These are phyloP conservation scores for Colletotrichum horii DNA, from an alignment of 2,329 filamentous ascomycete genomes.

Conservation along the genomic window DNA sequence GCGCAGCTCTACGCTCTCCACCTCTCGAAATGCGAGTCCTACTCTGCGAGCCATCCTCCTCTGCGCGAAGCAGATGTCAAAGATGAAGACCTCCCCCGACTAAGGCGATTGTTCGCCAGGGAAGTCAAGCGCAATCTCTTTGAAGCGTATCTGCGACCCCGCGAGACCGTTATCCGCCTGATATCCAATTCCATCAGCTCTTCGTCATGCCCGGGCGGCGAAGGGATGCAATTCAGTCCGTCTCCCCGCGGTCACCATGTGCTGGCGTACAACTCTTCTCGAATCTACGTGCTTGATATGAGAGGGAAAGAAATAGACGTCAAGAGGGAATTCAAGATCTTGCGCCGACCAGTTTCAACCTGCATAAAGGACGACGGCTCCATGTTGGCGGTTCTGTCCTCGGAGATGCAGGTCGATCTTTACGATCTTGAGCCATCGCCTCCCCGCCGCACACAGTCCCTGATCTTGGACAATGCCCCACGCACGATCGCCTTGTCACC, in stretches of 20 bases:
- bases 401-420: slow-evolving; percentile 84
- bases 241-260: slow-evolving; percentile 78
- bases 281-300: slow-evolving; percentile 80
- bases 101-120: slow-evolving; percentile 70
- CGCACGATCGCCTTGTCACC: slow-evolving; percentile 82
- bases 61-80: slow-evolving; percentile 38
- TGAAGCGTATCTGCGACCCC: slow-evolving; percentile 75
- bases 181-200: slow-evolving; percentile 86
- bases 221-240: slow-evolving; percentile 84
- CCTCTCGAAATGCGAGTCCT: slow-evolving; percentile 65
- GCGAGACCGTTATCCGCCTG: slow-evolving; percentile 75
- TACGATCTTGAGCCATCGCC: slow-evolving; percentile 72
- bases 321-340: slow-evolving; percentile 79
- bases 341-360: slow-evolving; percentile 75
- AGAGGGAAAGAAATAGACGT: slow-evolving; percentile 65
- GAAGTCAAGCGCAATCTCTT: slow-evolving; percentile 81
- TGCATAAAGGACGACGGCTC: slow-evolving; percentile 81
- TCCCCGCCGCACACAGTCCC: slow-evolving; percentile 73
- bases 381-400: slow-evolving; percentile 79
- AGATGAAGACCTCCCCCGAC: slow-evolving; percentile 57
- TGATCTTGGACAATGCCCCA: slow-evolving; percentile 80
- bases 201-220: slow-evolving; percentile 80
- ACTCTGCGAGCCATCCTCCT: slow-evolving; percentile 54
- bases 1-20: slow-evolving; percentile 68
- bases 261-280: slow-evolving; percentile 83